Evolutionary conservation across 768 basidiomycete species (phyloP), one percentile per base, ranked within the genome.

Genomic region (Tylopilus intermedius): DNA sequence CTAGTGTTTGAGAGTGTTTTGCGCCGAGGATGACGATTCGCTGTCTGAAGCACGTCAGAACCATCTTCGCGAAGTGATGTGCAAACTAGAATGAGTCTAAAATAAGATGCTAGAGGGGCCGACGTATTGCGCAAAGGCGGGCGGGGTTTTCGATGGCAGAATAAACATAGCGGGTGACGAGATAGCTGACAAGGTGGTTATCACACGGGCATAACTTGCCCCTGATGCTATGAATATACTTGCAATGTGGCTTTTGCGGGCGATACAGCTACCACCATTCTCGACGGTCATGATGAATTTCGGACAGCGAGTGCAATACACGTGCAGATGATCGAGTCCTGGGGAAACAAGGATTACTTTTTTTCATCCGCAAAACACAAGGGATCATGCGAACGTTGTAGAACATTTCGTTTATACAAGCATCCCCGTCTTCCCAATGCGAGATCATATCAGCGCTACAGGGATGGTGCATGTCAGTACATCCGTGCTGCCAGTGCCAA

Each of bases 371-470:
- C 18, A 21, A 50, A 30, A 51, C n/a, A 50, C 14, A 39, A 47
- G 39, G 41, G 55, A 26, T 33, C 41, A 49, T 47, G 73, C 87
- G 57, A 70, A 90, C 90, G 64, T 89, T 93, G 44, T 77, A 76
- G 71, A 79, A 90, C 65, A 92, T 75, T 70, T 92, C 90, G 67
- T 89, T 83, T 39, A 83, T 78, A 53, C 90, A 82, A 47, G 77
- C 74, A 64, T 93, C 90, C 48, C 81, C 79, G 57, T 92, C 90
- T 72, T 93, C 90, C 90, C 90, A 93, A 63, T 93, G 90, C 56
- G 86, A 90, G 45, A 78, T 79, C 72, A 93, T 80, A 67, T 88
- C 88, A 44, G 86, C 88, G 59, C 90, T 91, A 58, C 35, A 51
- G 50, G 35, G 13, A 35, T 35, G 40, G 35, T 35, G 40, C 44